These are phyloP conservation scores for Metrosideros polymorpha DNA, from an alignment of 441 rosid genomes.

Conservation along the genomic window DNA sequence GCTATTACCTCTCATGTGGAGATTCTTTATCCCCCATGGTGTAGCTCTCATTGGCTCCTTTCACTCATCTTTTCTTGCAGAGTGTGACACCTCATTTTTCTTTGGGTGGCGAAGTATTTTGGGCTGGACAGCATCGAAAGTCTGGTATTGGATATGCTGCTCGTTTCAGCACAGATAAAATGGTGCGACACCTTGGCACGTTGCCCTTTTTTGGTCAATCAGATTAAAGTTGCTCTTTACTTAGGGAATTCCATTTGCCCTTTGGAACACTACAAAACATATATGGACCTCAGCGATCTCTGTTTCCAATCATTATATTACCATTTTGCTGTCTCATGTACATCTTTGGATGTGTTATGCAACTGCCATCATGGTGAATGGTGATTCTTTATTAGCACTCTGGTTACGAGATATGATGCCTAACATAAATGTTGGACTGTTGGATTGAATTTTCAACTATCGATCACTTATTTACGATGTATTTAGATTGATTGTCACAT, in stretches of 20 bases:
- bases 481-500: background rate
- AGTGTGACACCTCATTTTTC: constrained; percentile 64
- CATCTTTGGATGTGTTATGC: background rate
- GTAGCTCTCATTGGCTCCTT: background rate
- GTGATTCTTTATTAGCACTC: background rate
- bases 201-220: background rate
- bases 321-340: background rate
- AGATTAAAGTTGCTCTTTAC: background rate
- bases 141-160: constrained; percentile 96
- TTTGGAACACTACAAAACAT: background rate
- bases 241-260: background rate
- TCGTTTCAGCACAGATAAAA: constrained; percentile 82
- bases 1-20: background rate
- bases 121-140: constrained; percentile 95
- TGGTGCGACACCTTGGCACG: constrained; percentile 24
- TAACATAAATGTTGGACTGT: background rate
- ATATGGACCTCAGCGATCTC: background rate
- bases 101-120: constrained; percentile 89
- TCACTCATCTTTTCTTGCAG: constrained; percentile 25
- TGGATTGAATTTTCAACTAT: background rate
- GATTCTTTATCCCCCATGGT: background rate
- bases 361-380: background rate
- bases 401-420: background rate
- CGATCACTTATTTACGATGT: background rate
- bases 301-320: background rate